Evolutionary conservation across 495 filamentous ascomycete species (phyloP).

Genomic region (Delitschia confertaspora): DNA sequence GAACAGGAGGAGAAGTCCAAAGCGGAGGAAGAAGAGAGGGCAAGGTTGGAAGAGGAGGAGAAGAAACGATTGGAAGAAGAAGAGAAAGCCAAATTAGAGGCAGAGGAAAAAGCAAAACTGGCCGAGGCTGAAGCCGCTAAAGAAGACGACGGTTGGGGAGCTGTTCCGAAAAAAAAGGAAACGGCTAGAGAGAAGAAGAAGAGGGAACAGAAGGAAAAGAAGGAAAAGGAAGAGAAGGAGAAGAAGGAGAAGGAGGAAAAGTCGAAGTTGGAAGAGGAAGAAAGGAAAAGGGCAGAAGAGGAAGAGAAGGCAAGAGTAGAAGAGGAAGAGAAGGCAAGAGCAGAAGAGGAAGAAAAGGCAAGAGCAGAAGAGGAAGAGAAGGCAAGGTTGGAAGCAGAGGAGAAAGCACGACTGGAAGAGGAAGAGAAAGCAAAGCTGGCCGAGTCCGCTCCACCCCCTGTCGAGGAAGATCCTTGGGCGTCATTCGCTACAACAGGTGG

Average conservation of each 20-base stretch:
- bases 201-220: no score
- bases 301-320: conserved; percentile 32
- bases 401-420: conserved; percentile 21
- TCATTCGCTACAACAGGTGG: conserved; percentile 15
- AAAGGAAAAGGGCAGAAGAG: conserved; percentile 20
- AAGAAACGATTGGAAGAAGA: conserved; percentile 27
- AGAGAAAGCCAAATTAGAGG: conserved; percentile 35
- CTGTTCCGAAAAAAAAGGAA: no score
- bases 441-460: no score
- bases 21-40: conserved; percentile 33
- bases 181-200: no score
- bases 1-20: conserved; percentile 26
- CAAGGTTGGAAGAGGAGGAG: conserved; percentile 26
- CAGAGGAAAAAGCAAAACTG: conserved; percentile 16
- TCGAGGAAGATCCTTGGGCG: conserved; percentile 10
- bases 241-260: conserved; percentile 2
- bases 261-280: neutral
- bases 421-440: conserved; percentile 21
- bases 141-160: conserved; percentile 7
- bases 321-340: conserved; percentile 34
- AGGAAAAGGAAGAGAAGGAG: no score
- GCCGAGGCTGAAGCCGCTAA: no score
- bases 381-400: conserved; percentile 29
- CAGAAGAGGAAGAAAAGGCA: conserved; percentile 23
- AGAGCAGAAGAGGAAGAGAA: conserved; percentile 33